phyloP scores from a whole-genome alignment of 1,284 basidiomycete genomes.

The Ceratobasidium sp. region DNA sequence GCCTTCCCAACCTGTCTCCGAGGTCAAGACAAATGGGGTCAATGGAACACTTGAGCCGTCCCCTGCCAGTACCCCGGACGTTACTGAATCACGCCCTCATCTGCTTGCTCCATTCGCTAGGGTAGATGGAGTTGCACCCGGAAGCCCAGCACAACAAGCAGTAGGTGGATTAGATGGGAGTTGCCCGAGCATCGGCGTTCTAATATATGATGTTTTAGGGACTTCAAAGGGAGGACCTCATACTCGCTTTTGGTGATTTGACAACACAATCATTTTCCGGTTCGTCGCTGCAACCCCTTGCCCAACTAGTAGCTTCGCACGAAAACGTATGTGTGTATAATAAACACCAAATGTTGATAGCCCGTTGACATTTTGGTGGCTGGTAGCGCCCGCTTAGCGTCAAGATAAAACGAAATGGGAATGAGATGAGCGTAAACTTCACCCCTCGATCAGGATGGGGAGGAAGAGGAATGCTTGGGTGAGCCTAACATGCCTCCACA shows the following conservation, averaged over 20 bases:
- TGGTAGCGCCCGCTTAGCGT: slow-evolving; percentile 63
- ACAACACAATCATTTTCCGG: slow-evolving; percentile 63
- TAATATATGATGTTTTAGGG: slow-evolving; percentile 61
- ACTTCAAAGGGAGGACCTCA: slow-evolving; percentile 73
- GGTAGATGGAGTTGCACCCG: slow-evolving; percentile 79
- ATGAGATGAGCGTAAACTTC: slow-evolving; percentile 60
- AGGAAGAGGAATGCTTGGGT: slow-evolving; percentile 86
- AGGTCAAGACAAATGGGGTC: slow-evolving; percentile 22
- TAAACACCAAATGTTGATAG: slow-evolving; percentile 24
- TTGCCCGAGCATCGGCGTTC: neutral
- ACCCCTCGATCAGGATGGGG: slow-evolving; percentile 73
- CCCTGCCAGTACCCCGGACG: slow-evolving; percentile 21
- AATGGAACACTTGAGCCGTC: slow-evolving; percentile 28
- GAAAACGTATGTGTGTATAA: slow-evolving; percentile 71
- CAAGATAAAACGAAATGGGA: slow-evolving; percentile 57
- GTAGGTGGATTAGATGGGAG: slow-evolving; percentile 61
- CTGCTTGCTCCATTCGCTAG: slow-evolving; percentile 65
- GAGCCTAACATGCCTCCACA: slow-evolving; percentile 51
- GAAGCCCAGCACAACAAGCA: slow-evolving; percentile 80
- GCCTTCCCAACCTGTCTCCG: slow-evolving; percentile 54
- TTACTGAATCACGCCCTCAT: slow-evolving; percentile 32
- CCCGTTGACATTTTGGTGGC: slow-evolving; percentile 58
- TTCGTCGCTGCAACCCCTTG: slow-evolving; percentile 72
- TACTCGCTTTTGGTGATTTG: slow-evolving; percentile 77
- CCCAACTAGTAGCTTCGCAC: slow-evolving; percentile 72